Conservation (phyloP, 108 stramenopile species). For the Pseudonitzschia delicatissima region DNA sequence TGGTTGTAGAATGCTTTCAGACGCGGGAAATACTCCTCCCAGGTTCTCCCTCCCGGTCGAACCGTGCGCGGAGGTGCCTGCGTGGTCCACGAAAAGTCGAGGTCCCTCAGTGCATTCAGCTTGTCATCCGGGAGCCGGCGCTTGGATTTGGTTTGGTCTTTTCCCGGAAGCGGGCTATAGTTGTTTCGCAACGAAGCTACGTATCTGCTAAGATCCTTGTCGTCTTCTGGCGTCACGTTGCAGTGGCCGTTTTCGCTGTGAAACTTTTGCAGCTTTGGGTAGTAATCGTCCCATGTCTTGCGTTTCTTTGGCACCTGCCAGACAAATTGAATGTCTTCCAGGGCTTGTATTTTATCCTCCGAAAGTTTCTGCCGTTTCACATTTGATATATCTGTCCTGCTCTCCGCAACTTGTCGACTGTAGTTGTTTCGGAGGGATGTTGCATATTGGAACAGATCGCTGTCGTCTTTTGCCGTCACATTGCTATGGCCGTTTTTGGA, state of each 20-base stretch:
- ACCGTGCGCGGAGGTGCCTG: slow-evolving; percentile 19
- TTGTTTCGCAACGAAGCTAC: slow-evolving; percentile 29
- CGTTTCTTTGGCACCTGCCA: slow-evolving; percentile 19
- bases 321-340: slow-evolving; percentile 28
- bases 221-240: slow-evolving; percentile 18
- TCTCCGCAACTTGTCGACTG: slow-evolving; percentile 15
- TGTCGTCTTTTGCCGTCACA: slow-evolving; percentile 29
- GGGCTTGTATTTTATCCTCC: slow-evolving; percentile 14
- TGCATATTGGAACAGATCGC: slow-evolving; percentile 30
- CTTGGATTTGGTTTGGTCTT: neutral
- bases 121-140: slow-evolving; percentile 28
- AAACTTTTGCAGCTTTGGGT: slow-evolving; percentile 17
- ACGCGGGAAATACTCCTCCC: slow-evolving; percentile 11
- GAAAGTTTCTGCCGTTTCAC: neutral
- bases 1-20: neutral
- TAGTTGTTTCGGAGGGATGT: slow-evolving; percentile 31
- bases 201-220: slow-evolving; percentile 38
- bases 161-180: slow-evolving; percentile 24
- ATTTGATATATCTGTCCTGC: neutral
- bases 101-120: slow-evolving; percentile 19
- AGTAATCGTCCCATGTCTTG: slow-evolving; percentile 21
- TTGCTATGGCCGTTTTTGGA: slow-evolving; percentile 27
- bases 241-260: slow-evolving; percentile 22
- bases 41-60: slow-evolving; percentile 19
- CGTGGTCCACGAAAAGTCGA: slow-evolving; percentile 21